Evolutionary conservation across 129 eudicot genomes (phyloP).

Genomic region (Solidago caesia): DNA sequence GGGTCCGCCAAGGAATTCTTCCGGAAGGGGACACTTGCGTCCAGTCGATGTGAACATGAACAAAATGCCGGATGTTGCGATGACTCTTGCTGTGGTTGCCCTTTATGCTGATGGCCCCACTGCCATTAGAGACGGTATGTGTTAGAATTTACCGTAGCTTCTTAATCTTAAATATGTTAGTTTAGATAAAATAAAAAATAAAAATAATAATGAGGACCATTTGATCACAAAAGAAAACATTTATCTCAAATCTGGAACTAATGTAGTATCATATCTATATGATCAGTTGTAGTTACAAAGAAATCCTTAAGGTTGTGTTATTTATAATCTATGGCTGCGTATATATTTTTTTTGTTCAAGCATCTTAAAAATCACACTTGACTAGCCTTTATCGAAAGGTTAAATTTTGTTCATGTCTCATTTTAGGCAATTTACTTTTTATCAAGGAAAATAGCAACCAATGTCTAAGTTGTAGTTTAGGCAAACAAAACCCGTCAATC

Average conservation of each 20-base stretch:
- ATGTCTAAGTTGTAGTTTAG: too few species aligned
- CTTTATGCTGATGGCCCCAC: conserved; percentile 94
- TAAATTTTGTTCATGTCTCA: too few species aligned
- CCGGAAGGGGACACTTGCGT: conserved; percentile 70
- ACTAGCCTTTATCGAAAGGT: too few species aligned
- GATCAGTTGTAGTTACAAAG: not conserved
- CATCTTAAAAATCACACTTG: too few species aligned
- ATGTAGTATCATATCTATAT: not conserved
- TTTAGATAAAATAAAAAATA: not conserved
- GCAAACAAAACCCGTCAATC: too few species aligned
- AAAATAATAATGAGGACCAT: too few species aligned
- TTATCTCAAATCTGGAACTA: not conserved
- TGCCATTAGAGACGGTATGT: conserved; percentile 87
- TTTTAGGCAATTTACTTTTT: too few species aligned
- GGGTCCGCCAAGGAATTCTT: conserved; percentile 74
- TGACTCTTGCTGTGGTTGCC: conserved; percentile 98
- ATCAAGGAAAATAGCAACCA: too few species aligned
- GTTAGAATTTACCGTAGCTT: not conserved
- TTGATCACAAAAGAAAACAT: not conserved
- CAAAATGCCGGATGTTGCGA: conserved; percentile 99
- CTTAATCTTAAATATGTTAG: not conserved
- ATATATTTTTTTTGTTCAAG: too few species aligned
- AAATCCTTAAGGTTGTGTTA: too few species aligned
- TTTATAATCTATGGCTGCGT: too few species aligned
- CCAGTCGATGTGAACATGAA: conserved; percentile 96